Evolutionary conservation across 2,329 filamentous ascomycete species (phyloP).

Genomic region (Aschersonia sp.): DNA sequence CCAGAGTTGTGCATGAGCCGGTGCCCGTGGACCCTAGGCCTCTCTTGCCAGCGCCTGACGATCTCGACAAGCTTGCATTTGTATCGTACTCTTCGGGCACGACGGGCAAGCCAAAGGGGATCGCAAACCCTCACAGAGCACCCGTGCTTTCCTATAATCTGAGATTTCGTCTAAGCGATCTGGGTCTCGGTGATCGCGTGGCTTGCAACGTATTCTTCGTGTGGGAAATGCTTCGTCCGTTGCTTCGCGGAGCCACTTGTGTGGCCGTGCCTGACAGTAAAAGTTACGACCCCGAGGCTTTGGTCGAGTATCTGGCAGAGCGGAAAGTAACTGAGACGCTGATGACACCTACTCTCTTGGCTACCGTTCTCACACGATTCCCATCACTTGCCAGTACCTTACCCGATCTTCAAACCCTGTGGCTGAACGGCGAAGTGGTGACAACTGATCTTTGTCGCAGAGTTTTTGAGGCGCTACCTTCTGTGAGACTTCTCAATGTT

Average conservation of each 20-base stretch:
- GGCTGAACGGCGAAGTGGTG: conserved; percentile 75
- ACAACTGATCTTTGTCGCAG: conserved; percentile 62
- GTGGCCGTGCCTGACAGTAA: conserved; percentile 61
- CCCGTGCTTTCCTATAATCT: conserved; percentile 61
- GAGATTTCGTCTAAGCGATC: conserved; percentile 55
- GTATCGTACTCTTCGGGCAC: conserved; percentile 73
- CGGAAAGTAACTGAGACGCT: conserved; percentile 64
- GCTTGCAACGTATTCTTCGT: conserved; percentile 85
- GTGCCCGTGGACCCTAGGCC: conserved; percentile 22
- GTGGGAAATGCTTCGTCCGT: conserved; percentile 69
- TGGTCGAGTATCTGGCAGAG: conserved; percentile 54
- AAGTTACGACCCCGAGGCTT: conserved; percentile 62
- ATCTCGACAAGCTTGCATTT: conserved; percentile 62
- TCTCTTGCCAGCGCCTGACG: conserved; percentile 45
- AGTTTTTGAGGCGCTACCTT: conserved; percentile 52
- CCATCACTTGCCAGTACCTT: conserved; percentile 48
- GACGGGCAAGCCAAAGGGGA: conserved; percentile 68
- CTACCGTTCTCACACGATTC: conserved; percentile 58
- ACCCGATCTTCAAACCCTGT: conserved; percentile 53
- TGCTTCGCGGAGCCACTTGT: conserved; percentile 63
- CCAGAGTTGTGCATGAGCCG: conserved; percentile 10
- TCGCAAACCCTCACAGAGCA: conserved; percentile 64
- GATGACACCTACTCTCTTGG: conserved; percentile 69
- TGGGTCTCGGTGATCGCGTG: conserved; percentile 58
- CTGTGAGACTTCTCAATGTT: conserved; percentile 58